A percentile compares a stretch with the other conserved stretches of the same genome.
Evolutionary conservation across 345 rosid genomes (phyloP).

Genomic region (Linum tenue): DNA sequence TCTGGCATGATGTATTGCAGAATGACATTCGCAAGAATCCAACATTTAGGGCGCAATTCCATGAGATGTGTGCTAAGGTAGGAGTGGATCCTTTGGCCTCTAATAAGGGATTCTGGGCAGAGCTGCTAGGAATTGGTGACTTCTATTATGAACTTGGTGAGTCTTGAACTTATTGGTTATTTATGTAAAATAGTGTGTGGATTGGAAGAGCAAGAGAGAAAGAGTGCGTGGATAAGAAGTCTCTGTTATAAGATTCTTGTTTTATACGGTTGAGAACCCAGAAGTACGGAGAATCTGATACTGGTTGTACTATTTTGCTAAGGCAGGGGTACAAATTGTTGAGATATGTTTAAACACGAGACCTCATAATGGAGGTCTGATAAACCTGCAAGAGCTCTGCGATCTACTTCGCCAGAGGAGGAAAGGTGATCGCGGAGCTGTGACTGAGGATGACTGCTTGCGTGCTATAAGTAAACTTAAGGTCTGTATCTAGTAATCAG

Average conservation of each 20-base stretch:
- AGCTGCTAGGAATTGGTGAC: slow-evolving; percentile 89
- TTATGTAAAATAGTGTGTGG: too few relatives aligned
- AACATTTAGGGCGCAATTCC: slow-evolving; percentile 69
- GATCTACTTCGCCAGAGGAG: slow-evolving; percentile 57
- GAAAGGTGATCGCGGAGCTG: slow-evolving; percentile 66
- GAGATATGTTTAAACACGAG: slow-evolving; percentile 93
- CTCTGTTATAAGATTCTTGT: neutral
- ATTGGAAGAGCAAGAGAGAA: neutral
- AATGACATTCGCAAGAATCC: slow-evolving; percentile 79
- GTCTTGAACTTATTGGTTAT: slow-evolving; percentile 7
- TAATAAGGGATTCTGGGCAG: slow-evolving; percentile 93
- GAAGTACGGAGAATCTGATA: neutral
- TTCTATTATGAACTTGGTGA: slow-evolving; percentile 88
- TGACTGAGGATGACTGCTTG: slow-evolving; percentile 90
- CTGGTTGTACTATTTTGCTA: slow-evolving; percentile 23
- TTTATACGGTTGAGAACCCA: neutral
- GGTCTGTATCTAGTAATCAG: slow-evolving; percentile 23
- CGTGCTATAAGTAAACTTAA: slow-evolving; percentile 90
- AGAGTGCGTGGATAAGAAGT: too few relatives aligned
- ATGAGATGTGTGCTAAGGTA: slow-evolving; percentile 83
- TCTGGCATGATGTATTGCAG: slow-evolving; percentile 29
- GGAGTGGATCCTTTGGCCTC: slow-evolving; percentile 97
- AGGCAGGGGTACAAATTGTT: slow-evolving; percentile 84
- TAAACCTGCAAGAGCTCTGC: slow-evolving; percentile 76
- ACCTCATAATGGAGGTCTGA: slow-evolving; percentile 78